These are phyloP conservation scores for Yamadazyma diddensiae DNA, from an alignment of 1,139 yeast genomes.

Conservation along the genomic window DNA sequence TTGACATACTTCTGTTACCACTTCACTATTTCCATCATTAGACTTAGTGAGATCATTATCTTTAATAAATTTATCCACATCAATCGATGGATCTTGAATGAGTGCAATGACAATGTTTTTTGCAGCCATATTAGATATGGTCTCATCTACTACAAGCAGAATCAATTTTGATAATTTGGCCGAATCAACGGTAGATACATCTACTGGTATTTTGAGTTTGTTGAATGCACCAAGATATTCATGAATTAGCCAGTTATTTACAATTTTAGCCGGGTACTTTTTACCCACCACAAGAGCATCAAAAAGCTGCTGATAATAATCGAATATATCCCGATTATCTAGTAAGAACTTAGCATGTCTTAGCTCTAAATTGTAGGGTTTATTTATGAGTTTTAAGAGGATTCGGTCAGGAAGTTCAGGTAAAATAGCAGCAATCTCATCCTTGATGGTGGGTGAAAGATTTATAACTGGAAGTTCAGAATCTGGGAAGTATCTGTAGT, in stretches of 20 bases:
- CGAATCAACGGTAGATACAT: slow-evolving; percentile 29
- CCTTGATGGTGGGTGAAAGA: slow-evolving; percentile 35
- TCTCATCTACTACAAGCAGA: slow-evolving; percentile 18
- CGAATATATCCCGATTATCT: slow-evolving; percentile 40
- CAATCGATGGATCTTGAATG: slow-evolving; percentile 38
- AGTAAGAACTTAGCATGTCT: slow-evolving; percentile 71
- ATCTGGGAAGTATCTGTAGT: slow-evolving; percentile 93
- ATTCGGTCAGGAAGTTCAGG: slow-evolving; percentile 67
- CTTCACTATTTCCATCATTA: slow-evolving; percentile 26
- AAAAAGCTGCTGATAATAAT: slow-evolving; percentile 51
- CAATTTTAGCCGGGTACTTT: slow-evolving; percentile 32
- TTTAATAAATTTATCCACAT: slow-evolving; percentile 46
- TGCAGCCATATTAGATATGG: slow-evolving; percentile 54
- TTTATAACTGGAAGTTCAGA: slow-evolving; percentile 71
- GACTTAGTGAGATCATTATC: slow-evolving; percentile 43
- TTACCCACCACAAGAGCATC: slow-evolving; percentile 17
- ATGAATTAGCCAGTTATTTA: slow-evolving; percentile 83
- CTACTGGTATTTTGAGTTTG: slow-evolving; percentile 44
- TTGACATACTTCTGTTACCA: slow-evolving; percentile 51
- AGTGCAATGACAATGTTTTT: slow-evolving; percentile 60
- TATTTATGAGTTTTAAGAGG: slow-evolving; percentile 42
- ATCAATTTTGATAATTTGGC: slow-evolving; percentile 25
- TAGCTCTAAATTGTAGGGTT: slow-evolving; percentile 58
- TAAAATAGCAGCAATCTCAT: slow-evolving; percentile 37
- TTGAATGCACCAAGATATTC: slow-evolving; percentile 71